Evolutionary conservation across 2,329 filamentous ascomycete species (phyloP), one percentile per base, ranked within the genome.

Genomic region (Pseudopithomyces maydicus): DNA sequence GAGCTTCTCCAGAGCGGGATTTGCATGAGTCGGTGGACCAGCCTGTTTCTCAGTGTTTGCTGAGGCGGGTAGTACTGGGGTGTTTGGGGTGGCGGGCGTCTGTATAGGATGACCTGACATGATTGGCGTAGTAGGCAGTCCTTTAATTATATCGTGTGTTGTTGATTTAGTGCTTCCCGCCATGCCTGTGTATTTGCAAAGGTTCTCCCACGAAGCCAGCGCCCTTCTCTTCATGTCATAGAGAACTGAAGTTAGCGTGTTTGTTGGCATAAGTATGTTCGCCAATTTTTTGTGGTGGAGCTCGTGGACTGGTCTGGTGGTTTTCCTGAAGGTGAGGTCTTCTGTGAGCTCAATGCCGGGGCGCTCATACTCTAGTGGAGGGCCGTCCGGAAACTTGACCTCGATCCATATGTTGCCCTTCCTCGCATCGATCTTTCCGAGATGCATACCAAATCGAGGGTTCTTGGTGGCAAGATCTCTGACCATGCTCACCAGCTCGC

Each of bases 371-470:
- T 83, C 80, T 58, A 72, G 67, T 1, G 81, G 81, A 38, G 80
- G 80, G 3, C 77, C 78, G 43, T 79, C 74, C 1, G 81, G 82
- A 46, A 81, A 82, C 15, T 70, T 72, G 17, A 82, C 71, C 47
- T 83, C 80, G 5, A 84, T 68, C 81, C 80, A 82, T 49, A 69
- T 73, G 22, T 72, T 75, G n/a, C 79, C 77, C 15, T 77, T 68
- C 43, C 72, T 75, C 7, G 72, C 50, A 49, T 80, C 75, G 35
- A 78, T 57, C 38, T 74, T 67, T 6, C 80, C 80, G 17, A 80
- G 62, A 19, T 54, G 58, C 22, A 66, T 63, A 23, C 59, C 66
- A 23, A 74, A 69, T 1, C 54, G 41, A 0, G 75, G 72, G 52
- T 74, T 72, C 39, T 74, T 70, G 15, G 64, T 52, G 5, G 64